Conservation (phyloP, 768 basidiomycete genomes). For the Steccherinum ochraceum region DNA sequence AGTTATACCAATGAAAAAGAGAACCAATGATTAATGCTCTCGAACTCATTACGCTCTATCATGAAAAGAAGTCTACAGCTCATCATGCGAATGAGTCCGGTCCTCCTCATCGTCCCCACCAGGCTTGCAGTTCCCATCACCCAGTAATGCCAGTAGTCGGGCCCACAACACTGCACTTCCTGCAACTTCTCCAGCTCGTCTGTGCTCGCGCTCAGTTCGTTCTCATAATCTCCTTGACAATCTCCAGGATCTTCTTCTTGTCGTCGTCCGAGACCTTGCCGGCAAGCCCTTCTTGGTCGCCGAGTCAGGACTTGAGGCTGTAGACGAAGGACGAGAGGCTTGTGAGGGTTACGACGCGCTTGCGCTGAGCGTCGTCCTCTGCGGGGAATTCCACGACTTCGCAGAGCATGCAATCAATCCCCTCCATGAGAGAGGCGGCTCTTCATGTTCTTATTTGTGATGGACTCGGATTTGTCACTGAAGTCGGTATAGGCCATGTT, state of each 20-base stretch:
- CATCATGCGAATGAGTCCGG: slow-evolving; percentile 43
- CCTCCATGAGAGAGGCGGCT: slow-evolving; percentile 55
- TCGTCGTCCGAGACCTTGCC: slow-evolving; percentile 79
- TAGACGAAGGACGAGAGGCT: slow-evolving; percentile 76
- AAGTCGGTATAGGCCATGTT: background rate
- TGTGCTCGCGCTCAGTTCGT: slow-evolving; percentile 67
- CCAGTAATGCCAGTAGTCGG: slow-evolving; percentile 86
- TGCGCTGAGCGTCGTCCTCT: slow-evolving; percentile 72
- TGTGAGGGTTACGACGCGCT: slow-evolving; percentile 84
- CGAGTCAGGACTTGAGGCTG: slow-evolving; percentile 81
- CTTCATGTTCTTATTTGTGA: slow-evolving; percentile 95
- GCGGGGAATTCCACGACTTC: slow-evolving; percentile 88
- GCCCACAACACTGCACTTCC: slow-evolving; percentile 66
- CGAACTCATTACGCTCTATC: no score
- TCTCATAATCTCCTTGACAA: slow-evolving; percentile 80
- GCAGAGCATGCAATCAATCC: slow-evolving; percentile 92
- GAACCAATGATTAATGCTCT: no score
- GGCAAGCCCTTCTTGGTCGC: slow-evolving; percentile 84
- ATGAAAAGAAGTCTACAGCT: no score
- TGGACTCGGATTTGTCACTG: slow-evolving; percentile 80
- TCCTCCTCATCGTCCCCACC: slow-evolving; percentile 38
- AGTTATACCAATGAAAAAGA: no score
- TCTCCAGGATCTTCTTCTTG: slow-evolving; percentile 69
- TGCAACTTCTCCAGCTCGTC: slow-evolving; percentile 85
- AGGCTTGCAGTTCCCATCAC: slow-evolving; percentile 29